Evolutionary conservation across 2,329 filamentous ascomycete genomes (phyloP).

Genomic region (Aspergillus ochraceus): DNA sequence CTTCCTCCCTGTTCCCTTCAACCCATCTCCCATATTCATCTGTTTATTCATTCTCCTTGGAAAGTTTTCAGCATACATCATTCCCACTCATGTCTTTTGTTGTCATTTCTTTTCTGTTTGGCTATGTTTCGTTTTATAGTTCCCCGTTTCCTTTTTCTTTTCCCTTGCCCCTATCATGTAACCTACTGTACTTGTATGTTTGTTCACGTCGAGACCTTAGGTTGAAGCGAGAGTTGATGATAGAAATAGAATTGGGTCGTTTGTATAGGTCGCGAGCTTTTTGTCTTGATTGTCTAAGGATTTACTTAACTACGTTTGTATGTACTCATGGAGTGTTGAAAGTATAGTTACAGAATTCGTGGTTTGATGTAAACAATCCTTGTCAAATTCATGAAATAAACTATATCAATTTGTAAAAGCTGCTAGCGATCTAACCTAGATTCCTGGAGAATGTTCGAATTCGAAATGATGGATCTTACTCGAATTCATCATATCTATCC

Average conservation of each 20-base stretch:
- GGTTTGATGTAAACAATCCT: no score
- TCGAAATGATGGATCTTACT: no score
- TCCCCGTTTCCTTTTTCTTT: not conserved
- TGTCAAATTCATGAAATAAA: no score
- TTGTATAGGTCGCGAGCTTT: conserved; percentile 8
- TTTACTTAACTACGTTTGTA: no score
- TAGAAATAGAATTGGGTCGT: conserved; percentile 30
- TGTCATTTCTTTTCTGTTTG: no score
- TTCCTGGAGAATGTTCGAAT: no score
- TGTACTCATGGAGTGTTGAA: no score
- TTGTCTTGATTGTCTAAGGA: no score
- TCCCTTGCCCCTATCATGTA: conserved; percentile 19
- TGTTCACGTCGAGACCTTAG: conserved; percentile 14
- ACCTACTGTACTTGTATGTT: conserved; percentile 32
- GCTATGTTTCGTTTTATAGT: not conserved
- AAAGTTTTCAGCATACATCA: conserved; percentile 10
- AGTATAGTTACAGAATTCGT: no score
- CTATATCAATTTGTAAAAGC: no score
- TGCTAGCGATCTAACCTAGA: no score
- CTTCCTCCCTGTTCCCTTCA: not conserved
- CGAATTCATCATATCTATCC: no score
- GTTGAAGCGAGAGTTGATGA: conserved; percentile 15
- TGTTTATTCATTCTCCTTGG: not conserved
- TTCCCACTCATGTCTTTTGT: conserved; percentile 8
- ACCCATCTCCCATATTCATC: not conserved